Evolutionary conservation across 2,329 filamentous ascomycete species (phyloP).

Genomic region (Penicillium sclerotigenum): DNA sequence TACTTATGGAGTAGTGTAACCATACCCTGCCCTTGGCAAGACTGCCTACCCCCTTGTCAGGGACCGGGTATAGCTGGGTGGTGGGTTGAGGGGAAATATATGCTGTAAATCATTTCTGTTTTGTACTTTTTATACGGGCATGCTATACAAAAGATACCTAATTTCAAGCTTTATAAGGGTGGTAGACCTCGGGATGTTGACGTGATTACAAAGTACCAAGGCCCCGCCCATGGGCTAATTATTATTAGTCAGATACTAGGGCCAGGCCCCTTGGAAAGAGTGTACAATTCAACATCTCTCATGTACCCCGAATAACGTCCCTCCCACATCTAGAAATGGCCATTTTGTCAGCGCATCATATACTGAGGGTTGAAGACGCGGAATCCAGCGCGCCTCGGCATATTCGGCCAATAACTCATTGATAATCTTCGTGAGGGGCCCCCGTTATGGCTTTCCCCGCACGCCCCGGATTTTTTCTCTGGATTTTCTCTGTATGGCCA

Average conservation of each 20-base stretch:
- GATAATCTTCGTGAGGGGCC: not conserved
- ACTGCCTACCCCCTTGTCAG: too few relatives aligned
- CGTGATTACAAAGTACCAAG: not conserved
- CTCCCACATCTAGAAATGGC: slow-evolving; percentile 5
- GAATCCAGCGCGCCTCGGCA: not conserved
- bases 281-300: not conserved
- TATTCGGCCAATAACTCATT: slow-evolving; percentile 3
- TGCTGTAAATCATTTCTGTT: not conserved
- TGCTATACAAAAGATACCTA: not conserved
- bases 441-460: slow-evolving; percentile 3
- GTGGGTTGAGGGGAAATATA: not conserved
- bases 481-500: not conserved
- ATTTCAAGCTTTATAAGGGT: not conserved
- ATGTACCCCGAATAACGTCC: not conserved
- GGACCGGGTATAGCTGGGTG: not conserved
- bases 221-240: not conserved
- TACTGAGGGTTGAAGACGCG: not conserved
- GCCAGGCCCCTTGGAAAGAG: not conserved
- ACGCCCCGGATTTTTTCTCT: slow-evolving; percentile 7
- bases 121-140: not conserved
- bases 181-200: too few relatives aligned
- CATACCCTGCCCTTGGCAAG: too few relatives aligned
- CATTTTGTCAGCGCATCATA: slow-evolving; percentile 4
- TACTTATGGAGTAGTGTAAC: too few relatives aligned
- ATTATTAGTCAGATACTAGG: not conserved